phyloP scores from a whole-genome alignment of 1,284 basidiomycete species.

The Erythrobasidium hasegawianum region DNA sequence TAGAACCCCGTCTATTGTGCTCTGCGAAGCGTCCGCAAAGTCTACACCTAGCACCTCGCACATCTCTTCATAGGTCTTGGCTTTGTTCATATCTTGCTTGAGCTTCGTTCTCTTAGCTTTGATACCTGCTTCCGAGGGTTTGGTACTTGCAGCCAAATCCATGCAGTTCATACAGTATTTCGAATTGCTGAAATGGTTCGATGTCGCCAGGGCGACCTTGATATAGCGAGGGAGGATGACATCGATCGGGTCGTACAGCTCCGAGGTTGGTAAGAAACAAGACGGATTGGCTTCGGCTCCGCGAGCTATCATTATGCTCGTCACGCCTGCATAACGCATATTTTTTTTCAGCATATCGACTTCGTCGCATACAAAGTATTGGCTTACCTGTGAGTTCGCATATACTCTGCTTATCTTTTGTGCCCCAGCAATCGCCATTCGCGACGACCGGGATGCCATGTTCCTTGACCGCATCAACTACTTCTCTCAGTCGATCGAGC shows the following conservation, averaged over 20 bases:
- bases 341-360: background rate
- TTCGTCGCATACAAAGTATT: background rate
- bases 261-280: constrained; percentile 65
- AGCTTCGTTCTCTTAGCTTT: constrained; percentile 61
- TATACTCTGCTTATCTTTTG: constrained; percentile 71
- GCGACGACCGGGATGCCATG: constrained; percentile 74
- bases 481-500: constrained; percentile 72
- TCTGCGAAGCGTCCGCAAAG: constrained; percentile 12
- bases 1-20: constrained; percentile 9
- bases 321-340: constrained; percentile 60
- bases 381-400: constrained; percentile 65
- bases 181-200: constrained; percentile 69
- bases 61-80: constrained; percentile 66
- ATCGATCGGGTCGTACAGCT: constrained; percentile 65
- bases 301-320: constrained; percentile 92
- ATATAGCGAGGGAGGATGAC: constrained; percentile 73
- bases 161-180: constrained; percentile 73
- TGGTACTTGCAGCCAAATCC: constrained; percentile 37
- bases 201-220: constrained; percentile 59
- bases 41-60: constrained; percentile 56
- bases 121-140: constrained; percentile 52
- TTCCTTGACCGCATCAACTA: constrained; percentile 71
- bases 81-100: constrained; percentile 58
- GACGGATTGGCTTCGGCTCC: constrained; percentile 90
- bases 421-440: constrained; percentile 87